Conservation (phyloP, 2,329 filamentous ascomycete species). For the Fusarium sp. region DNA sequence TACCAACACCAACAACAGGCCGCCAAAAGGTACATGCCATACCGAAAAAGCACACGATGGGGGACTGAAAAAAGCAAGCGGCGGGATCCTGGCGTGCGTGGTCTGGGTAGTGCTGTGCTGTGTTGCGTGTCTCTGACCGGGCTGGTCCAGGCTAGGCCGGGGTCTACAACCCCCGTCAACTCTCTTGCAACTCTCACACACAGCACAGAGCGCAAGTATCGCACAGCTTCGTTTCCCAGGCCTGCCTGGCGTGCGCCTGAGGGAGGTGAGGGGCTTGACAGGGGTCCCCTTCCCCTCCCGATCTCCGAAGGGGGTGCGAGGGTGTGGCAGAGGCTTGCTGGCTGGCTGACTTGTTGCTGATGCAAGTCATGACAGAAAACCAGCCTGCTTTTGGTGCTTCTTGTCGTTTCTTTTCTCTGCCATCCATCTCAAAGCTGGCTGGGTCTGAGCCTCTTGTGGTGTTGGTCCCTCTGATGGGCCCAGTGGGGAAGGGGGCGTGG, state of each 20-base stretch:
- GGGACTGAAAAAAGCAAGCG: constrained; percentile 36
- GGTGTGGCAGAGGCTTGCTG: constrained; percentile 23
- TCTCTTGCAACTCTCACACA: constrained; percentile 39
- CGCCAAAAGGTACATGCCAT: constrained; percentile 4
- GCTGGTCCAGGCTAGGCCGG: constrained; percentile 22
- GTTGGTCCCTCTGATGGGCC: constrained; percentile 7
- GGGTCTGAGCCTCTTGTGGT: neutral
- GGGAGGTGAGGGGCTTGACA: constrained; percentile 20
- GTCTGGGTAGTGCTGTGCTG: constrained; percentile 20
- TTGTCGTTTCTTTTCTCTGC: constrained; percentile 4
- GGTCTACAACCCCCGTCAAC: constrained; percentile 25
- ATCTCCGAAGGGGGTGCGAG: constrained; percentile 26
- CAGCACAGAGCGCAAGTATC: constrained; percentile 21
- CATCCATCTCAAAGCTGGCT: constrained; percentile 4
- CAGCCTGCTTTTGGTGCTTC: neutral
- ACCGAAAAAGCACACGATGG: constrained; percentile 9
- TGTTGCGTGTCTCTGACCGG: constrained; percentile 33
- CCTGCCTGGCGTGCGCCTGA: constrained; percentile 25
- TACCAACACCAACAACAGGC: constrained; percentile 22
- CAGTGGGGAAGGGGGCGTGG: constrained; percentile 20
- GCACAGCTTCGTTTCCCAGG: constrained; percentile 27
- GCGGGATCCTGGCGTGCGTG: constrained; percentile 24
- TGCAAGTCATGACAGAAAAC: constrained; percentile 36
- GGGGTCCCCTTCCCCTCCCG: constrained; percentile 25
- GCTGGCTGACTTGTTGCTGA: constrained; percentile 23